Conservation (phyloP, 352 stramenopile species). For the Pythium brachiatum region DNA sequence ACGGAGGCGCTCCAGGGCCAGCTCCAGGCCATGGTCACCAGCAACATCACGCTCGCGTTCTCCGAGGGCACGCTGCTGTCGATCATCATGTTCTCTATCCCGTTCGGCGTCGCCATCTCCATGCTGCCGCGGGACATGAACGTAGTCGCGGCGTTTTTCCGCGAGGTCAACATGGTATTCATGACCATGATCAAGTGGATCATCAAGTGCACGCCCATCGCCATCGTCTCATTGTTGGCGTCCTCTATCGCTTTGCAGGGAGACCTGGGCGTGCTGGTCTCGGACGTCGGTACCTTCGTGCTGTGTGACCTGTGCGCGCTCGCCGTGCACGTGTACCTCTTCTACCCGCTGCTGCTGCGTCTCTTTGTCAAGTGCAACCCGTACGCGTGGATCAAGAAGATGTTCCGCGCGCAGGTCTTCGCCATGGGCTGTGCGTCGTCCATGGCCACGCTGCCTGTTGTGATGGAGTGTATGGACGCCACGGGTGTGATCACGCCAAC, state of each 20-base stretch:
- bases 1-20: constrained; percentile 25
- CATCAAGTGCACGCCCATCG: constrained; percentile 38
- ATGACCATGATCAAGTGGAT: constrained; percentile 36
- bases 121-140: constrained; percentile 21
- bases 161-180: constrained; percentile 32
- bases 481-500: constrained; percentile 21
- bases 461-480: constrained; percentile 31
- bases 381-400: constrained; percentile 29
- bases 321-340: constrained; percentile 25
- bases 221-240: constrained; percentile 35
- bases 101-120: constrained; percentile 32
- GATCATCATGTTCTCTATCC: constrained; percentile 39
- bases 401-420: constrained; percentile 32
- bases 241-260: constrained; percentile 23
- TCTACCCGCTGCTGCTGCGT: constrained; percentile 34
- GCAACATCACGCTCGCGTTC: constrained; percentile 34
- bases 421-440: constrained; percentile 35
- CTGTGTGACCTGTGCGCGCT: constrained; percentile 23
- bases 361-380: constrained; percentile 27
- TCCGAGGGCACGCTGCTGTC: constrained; percentile 28
- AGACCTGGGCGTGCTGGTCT: constrained; percentile 30
- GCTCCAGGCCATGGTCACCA: constrained; percentile 19
- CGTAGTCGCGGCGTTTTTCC: constrained; percentile 25
- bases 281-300: constrained; percentile 34
- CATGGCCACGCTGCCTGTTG: constrained; percentile 37